Evolutionary conservation across 1,284 basidiomycete genomes (phyloP).

Genomic region (Wolfiporia cocos): DNA sequence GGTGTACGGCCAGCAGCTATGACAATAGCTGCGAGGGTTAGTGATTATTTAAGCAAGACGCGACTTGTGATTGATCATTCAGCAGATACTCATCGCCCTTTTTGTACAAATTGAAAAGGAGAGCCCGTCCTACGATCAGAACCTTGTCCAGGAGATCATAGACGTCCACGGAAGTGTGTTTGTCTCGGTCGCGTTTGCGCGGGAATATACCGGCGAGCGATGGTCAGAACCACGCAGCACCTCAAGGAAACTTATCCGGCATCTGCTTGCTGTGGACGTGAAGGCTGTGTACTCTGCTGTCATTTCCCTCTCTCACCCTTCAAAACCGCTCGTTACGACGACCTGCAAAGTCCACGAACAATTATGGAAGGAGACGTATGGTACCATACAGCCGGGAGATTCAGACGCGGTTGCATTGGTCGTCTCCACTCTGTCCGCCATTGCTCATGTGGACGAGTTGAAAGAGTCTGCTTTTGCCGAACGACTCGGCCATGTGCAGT

Average conservation of each 20-base stretch:
- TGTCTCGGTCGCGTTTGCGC: slow-evolving; percentile 54
- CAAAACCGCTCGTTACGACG: slow-evolving; percentile 1
- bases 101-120: slow-evolving; percentile 11
- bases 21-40: slow-evolving; percentile 53
- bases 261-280: slow-evolving; percentile 39
- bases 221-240: slow-evolving; percentile 47
- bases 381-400: slow-evolving; percentile 51
- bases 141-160: slow-evolving; percentile 34
- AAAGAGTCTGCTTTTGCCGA: slow-evolving; percentile 42
- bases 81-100: slow-evolving; percentile 12
- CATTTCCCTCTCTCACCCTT: slow-evolving; percentile 26
- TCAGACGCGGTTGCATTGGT: slow-evolving; percentile 49
- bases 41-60: slow-evolving; percentile 20
- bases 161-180: slow-evolving; percentile 56
- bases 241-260: slow-evolving; percentile 41
- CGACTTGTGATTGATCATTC: not conserved
- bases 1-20: slow-evolving; percentile 54
- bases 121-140: slow-evolving; percentile 24
- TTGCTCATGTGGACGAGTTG: slow-evolving; percentile 64
- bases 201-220: slow-evolving; percentile 31
- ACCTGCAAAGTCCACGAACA: slow-evolving; percentile 32
- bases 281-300: slow-evolving; percentile 35
- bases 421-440: slow-evolving; percentile 48
- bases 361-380: slow-evolving; percentile 68
- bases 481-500: slow-evolving; percentile 27